Base-by-base conservation (phyloP, 163 green algal genomes). In the Volvox carteri region DNA sequence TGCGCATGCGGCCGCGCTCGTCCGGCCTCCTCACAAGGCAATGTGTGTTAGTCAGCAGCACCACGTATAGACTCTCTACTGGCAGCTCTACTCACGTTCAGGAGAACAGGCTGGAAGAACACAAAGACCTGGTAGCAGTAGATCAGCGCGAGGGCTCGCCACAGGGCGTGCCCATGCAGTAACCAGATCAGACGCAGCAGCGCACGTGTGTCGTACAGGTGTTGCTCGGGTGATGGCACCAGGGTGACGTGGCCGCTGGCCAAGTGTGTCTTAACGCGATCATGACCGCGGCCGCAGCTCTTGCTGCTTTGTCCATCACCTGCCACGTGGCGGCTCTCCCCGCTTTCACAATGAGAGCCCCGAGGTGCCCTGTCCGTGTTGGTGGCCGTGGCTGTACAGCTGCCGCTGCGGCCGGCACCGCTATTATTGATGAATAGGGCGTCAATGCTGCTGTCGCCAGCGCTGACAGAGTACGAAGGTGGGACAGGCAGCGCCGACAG, bases 51-150 rank as follows among this genome's bases (percentile, higher is more conserved):
- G n/a, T n/a, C n/a, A n/a, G n/a, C n/a, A n/a, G n/a, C n/a, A n/a
- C n/a, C n/a, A n/a, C n/a, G n/a, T n/a, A n/a, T n/a, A n/a, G n/a
- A n/a, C n/a, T n/a, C n/a, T n/a, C n/a, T n/a, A n/a, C n/a, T n/a
- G 12, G 50, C 50, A 58, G 16, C 50, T 58, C 50, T 30, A 81
- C 76, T 42, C 50, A 84, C 76, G 11, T 42, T 42, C 46, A 88
- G 65, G 42, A 88, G 67, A 18, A 88, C 48, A 2, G 81, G 81
- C 65, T 80, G 81, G 28, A 72, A 60, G 46, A 88, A 88, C 23
- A 80, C 68, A 23, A n/a, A 88, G 1, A 21, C 25, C 50, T 88
- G 81, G 68, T 88, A 88, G 48, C 39, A 37, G 35, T 73, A 81
- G 67, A 88, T 88, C 9, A 88, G 81, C 48, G 30, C 2, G 33